These are phyloP conservation scores for Sphaerulina vaccinii DNA, from an alignment of 2,329 filamentous ascomycete genomes.

Conservation along the genomic window DNA sequence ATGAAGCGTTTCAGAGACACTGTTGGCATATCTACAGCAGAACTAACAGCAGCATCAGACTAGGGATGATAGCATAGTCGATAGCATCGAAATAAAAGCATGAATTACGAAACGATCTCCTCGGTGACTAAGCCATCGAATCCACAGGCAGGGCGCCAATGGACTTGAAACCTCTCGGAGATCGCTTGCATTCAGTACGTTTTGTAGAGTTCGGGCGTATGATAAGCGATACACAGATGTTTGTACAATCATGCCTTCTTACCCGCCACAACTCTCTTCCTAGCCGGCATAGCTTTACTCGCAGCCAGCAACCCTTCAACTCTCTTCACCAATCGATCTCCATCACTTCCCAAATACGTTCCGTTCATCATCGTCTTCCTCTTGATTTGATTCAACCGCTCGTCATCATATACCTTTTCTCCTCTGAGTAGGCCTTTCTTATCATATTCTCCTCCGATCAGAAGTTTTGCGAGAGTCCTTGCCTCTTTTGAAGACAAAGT, in stretches of 20 bases:
- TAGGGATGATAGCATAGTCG: too few species aligned
- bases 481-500: not conserved
- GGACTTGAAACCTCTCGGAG: too few species aligned
- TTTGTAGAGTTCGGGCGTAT: too few species aligned
- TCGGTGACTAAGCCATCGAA: too few species aligned
- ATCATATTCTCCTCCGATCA: conserved; percentile 26
- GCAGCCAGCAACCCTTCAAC: conserved; percentile 27
- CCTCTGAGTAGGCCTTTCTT: not conserved
- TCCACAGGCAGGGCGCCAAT: too few species aligned
- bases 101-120: too few species aligned
- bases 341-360: conserved; percentile 31
- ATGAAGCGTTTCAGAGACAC: too few species aligned
- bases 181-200: too few species aligned
- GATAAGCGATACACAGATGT: too few species aligned
- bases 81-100: too few species aligned
- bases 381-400: conserved; percentile 25
- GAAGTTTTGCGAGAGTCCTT: conserved; percentile 18
- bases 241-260: not conserved
- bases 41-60: too few species aligned
- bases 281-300: not conserved
- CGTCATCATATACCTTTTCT: conserved; percentile 19
- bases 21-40: too few species aligned
- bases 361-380: conserved; percentile 27
- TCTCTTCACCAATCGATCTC: conserved; percentile 35
- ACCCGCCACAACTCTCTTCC: not conserved